Conservation (phyloP, 2,329 filamentous ascomycete species). For the Pestalotiopsis sp. region DNA sequence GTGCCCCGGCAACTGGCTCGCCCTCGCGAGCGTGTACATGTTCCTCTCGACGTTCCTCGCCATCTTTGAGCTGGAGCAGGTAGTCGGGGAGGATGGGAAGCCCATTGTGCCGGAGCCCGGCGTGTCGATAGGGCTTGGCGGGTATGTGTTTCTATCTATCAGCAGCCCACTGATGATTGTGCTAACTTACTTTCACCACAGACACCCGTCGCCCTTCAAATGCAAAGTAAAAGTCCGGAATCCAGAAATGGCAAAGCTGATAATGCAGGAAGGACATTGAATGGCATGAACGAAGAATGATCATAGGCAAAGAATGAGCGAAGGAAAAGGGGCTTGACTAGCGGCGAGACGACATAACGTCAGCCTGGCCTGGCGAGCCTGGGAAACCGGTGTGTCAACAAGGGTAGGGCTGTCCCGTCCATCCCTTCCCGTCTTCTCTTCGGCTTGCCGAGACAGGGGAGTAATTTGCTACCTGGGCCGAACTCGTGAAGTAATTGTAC, state of each 20-base stretch:
- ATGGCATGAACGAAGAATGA: not conserved
- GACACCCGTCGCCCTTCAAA: slow-evolving; percentile 17
- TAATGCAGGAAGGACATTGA: slow-evolving; percentile 12
- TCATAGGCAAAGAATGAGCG: not conserved
- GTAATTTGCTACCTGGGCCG: not conserved
- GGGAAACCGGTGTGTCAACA: too few species aligned
- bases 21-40: slow-evolving; percentile 46
- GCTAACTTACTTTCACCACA: slow-evolving; percentile 1
- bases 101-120: slow-evolving; percentile 16
- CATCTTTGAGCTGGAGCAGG: slow-evolving; percentile 36
- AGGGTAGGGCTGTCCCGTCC: not conserved
- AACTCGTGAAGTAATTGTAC: not conserved
- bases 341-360: too few species aligned
- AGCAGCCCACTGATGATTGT: not conserved
- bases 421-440: not conserved
- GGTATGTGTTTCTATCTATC: slow-evolving; percentile 7
- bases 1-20: slow-evolving; percentile 53
- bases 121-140: slow-evolving; percentile 17
- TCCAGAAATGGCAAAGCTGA: slow-evolving; percentile 14
- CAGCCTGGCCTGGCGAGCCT: not conserved
- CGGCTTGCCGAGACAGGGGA: not conserved
- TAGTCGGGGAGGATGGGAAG: slow-evolving; percentile 33
- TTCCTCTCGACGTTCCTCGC: slow-evolving; percentile 42
- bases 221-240: slow-evolving; percentile 15
- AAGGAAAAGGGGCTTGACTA: not conserved